These are phyloP conservation scores for Amphicarpaea edgeworthii DNA, from an alignment of 306 rosid genomes.

Conservation along the genomic window DNA sequence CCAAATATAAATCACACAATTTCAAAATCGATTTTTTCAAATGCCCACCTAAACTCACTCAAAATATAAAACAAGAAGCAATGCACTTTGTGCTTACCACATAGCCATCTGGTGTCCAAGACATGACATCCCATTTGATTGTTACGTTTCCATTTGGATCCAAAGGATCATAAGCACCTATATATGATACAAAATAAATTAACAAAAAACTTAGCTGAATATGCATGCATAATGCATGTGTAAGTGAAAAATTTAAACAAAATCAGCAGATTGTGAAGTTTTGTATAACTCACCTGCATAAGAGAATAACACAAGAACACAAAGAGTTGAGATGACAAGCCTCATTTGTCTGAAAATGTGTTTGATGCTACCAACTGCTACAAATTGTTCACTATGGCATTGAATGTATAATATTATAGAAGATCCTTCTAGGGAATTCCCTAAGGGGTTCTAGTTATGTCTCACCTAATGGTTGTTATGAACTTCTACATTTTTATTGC, in stretches of 20 bases:
- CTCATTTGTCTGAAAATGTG: slow-evolving; percentile 57
- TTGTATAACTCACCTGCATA: slow-evolving; percentile 61
- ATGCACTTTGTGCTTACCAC: slow-evolving; percentile 62
- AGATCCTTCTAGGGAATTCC: slow-evolving; percentile 38
- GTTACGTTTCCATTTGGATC: slow-evolving; percentile 95
- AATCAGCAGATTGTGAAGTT: slow-evolving; percentile 3
- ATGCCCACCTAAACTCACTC: neutral
- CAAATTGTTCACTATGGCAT: neutral
- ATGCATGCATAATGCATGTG: slow-evolving; percentile 3
- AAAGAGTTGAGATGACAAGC: slow-evolving; percentile 55
- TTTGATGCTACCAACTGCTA: slow-evolving; percentile 24
- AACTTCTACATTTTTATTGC: slow-evolving; percentile 40
- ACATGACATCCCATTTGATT: slow-evolving; percentile 89
- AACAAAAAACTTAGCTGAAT: neutral
- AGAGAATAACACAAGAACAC: slow-evolving; percentile 58
- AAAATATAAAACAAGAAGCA: neutral
- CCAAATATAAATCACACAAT: neutral
- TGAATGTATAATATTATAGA: slow-evolving; percentile 40
- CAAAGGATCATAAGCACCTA: slow-evolving; percentile 90
- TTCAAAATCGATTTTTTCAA: neutral
- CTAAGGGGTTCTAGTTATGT: slow-evolving; percentile 43
- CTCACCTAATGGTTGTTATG: slow-evolving; percentile 72
- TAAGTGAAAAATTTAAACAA: slow-evolving; percentile 13
- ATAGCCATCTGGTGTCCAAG: slow-evolving; percentile 96
- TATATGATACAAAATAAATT: slow-evolving; percentile 33